These are phyloP conservation scores for Boletus reticuloceps DNA, from an alignment of 768 basidiomycete genomes.

Conservation along the genomic window DNA sequence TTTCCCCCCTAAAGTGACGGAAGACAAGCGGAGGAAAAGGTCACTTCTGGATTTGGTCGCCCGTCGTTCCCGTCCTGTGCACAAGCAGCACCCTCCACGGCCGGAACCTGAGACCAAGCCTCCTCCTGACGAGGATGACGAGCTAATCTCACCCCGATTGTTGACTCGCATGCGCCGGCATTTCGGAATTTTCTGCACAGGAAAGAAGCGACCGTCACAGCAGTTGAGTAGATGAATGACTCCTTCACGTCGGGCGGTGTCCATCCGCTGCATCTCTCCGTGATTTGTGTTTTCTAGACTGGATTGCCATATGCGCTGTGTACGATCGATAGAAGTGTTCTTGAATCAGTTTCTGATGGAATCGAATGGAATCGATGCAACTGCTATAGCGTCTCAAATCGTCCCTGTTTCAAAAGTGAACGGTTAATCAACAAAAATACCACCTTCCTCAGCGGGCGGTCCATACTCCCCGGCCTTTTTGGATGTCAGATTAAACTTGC, in stretches of 20 bases:
- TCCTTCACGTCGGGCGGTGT: not conserved
- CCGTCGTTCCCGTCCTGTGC: conserved; percentile 24
- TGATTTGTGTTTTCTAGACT: conserved; percentile 6
- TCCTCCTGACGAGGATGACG: conserved; percentile 2
- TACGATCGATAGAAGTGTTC: conserved; percentile 7
- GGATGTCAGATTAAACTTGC: not conserved
- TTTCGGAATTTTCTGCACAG: conserved; percentile 40
- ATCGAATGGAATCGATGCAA: not conserved
- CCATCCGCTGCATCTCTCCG: conserved; percentile 4
- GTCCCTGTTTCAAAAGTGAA: not conserved
- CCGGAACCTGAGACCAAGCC: conserved; percentile 10
- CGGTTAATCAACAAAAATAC: conserved; percentile 27
- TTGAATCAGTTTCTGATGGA: conserved; percentile 3
- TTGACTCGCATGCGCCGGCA: conserved; percentile 19
- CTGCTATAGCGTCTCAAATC: not conserved
- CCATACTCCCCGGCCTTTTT: not conserved
- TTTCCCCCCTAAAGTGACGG: conserved; percentile 25
- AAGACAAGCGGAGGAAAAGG: conserved; percentile 16
- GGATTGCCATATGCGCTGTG: conserved; percentile 1
- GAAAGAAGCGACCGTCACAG: conserved; percentile 23
- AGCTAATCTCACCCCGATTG: conserved; percentile 7
- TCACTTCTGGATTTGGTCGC: not conserved
- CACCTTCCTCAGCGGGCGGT: conserved; percentile 14
- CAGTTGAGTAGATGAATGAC: conserved; percentile 7
- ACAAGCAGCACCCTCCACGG: conserved; percentile 22